These are phyloP conservation scores for Salicornia ramosissima DNA, from an alignment of 148 eudicot species.

Conservation along the genomic window DNA sequence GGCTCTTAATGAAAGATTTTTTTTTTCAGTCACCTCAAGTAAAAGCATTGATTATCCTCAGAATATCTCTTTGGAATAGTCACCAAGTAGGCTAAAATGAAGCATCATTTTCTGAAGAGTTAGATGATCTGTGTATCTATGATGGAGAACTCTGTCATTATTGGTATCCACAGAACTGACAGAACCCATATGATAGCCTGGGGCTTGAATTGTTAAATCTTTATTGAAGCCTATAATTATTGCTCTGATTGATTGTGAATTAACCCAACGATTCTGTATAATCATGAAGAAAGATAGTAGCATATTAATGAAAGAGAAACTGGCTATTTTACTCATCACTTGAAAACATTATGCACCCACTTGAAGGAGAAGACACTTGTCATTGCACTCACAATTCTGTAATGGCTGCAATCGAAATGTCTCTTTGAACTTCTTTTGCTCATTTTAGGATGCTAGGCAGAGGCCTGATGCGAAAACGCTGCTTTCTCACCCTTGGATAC, in stretches of 20 bases:
- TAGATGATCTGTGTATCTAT: neutral
- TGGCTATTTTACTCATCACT: neutral
- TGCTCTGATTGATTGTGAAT: neutral
- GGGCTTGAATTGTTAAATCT: neutral
- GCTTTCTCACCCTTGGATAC: conserved; percentile 97
- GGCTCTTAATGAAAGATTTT: neutral
- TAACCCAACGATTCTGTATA: neutral
- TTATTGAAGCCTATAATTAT: neutral
- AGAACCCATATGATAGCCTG: neutral
- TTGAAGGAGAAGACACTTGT: neutral
- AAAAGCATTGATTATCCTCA: neutral
- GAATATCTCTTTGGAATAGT: neutral
- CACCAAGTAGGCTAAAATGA: neutral
- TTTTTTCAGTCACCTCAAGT: neutral
- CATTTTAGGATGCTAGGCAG: conserved; percentile 91
- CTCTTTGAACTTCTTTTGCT: conserved; percentile 7
- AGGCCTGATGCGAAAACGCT: conserved; percentile 96
- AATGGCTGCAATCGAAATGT: neutral
- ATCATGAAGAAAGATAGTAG: neutral
- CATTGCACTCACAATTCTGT: too few species aligned
- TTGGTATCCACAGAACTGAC: neutral
- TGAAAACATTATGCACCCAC: neutral
- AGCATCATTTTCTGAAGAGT: neutral
- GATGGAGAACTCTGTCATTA: neutral
- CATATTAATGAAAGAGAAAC: neutral